Evolutionary conservation across 2,329 filamentous ascomycete genomes (phyloP).

Genomic region (Beauveria medogensis): DNA sequence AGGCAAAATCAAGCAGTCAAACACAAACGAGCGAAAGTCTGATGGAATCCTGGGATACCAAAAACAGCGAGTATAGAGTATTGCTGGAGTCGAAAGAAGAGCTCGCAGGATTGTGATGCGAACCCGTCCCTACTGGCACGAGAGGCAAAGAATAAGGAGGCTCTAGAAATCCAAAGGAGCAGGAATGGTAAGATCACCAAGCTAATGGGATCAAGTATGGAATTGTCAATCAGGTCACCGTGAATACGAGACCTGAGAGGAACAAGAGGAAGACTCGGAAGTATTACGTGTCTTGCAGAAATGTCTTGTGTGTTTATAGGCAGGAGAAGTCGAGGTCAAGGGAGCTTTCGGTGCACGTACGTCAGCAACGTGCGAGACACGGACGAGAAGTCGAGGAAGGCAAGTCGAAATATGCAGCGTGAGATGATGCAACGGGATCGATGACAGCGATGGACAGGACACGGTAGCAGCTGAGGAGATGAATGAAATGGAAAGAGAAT

Average conservation of each 20-base stretch:
- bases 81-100: not conserved
- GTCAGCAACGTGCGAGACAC: not conserved
- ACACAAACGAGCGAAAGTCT: conserved; percentile 2
- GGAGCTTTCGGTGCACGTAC: conserved; percentile 6
- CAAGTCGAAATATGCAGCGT: not conserved
- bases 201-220: conserved; percentile 9
- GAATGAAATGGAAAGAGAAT: not conserved
- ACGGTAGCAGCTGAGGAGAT: not conserved
- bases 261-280: not conserved
- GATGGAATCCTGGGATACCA: not conserved
- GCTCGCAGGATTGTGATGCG: not conserved
- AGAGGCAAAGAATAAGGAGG: conserved; percentile 1
- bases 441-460: not conserved
- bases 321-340: conserved; percentile 1
- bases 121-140: conserved; percentile 7
- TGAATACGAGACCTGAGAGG: not conserved
- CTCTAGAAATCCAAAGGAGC: not conserved
- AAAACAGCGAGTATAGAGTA: not conserved
- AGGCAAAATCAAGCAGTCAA: not conserved
- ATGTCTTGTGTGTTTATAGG: conserved; percentile 7
- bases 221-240: not conserved
- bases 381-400: not conserved
- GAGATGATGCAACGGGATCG: conserved; percentile 3
- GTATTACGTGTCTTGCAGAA: conserved; percentile 10
- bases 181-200: conserved; percentile 6